Conservation (phyloP, 2,329 filamentous ascomycete species). For the Albifimbria verrucaria region DNA sequence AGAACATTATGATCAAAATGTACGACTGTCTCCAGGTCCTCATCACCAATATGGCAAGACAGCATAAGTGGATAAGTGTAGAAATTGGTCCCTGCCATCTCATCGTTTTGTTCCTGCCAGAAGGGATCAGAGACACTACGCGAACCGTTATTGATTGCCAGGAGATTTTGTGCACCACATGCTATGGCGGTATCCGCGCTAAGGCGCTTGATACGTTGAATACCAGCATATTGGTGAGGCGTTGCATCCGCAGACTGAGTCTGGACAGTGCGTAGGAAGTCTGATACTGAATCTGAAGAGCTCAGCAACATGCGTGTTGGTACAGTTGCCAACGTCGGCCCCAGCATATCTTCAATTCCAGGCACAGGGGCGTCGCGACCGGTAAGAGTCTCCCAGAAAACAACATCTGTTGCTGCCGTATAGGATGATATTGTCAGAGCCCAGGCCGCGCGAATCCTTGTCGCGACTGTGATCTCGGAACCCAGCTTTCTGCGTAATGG, state of each 20-base stretch:
- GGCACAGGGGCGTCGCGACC: slow-evolving; percentile 16
- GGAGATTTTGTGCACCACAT: slow-evolving; percentile 16
- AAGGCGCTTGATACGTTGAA: slow-evolving; percentile 15
- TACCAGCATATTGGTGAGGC: slow-evolving; percentile 8
- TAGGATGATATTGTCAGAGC: slow-evolving; percentile 15
- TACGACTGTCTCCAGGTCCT: slow-evolving; percentile 13
- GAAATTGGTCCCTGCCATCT: slow-evolving; percentile 20
- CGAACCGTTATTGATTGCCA: slow-evolving; percentile 15
- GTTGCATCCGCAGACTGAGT: slow-evolving; percentile 7
- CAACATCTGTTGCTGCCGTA: slow-evolving; percentile 12
- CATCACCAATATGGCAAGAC: slow-evolving; percentile 13
- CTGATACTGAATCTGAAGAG: slow-evolving; percentile 1
- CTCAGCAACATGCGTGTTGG: slow-evolving; percentile 8
- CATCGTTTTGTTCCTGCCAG: slow-evolving; percentile 14
- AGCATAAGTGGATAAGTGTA: slow-evolving; percentile 21
- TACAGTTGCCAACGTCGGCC: slow-evolving; percentile 16
- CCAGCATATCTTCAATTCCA: slow-evolving; percentile 15
- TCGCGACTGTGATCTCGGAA: slow-evolving; percentile 15
- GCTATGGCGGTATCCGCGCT: slow-evolving; percentile 11
- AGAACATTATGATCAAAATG: slow-evolving; percentile 15
- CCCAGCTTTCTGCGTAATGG: background rate
- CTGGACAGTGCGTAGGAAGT: slow-evolving; percentile 10
- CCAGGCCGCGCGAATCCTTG: slow-evolving; percentile 18
- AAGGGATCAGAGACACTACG: slow-evolving; percentile 5
- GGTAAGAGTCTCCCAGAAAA: slow-evolving; percentile 19